These are phyloP conservation scores for Lactarius sp. DNA, from an alignment of 768 basidiomycete species.

Conservation along the genomic window DNA sequence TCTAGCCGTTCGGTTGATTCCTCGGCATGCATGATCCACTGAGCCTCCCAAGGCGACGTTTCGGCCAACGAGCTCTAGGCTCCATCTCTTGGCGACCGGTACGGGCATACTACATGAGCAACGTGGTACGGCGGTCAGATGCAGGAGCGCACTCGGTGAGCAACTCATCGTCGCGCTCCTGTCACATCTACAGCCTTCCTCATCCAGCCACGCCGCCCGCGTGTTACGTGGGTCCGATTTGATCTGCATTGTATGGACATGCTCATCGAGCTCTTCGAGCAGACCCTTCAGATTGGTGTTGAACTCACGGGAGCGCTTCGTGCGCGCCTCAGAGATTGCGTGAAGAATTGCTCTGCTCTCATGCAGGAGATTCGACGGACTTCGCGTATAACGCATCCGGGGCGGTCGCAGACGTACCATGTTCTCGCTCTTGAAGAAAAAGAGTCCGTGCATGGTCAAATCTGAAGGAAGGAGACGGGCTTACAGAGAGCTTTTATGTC, in stretches of 20 bases:
- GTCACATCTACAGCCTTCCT: slow-evolving; percentile 72
- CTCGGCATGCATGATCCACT: not conserved
- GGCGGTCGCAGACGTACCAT: slow-evolving; percentile 61
- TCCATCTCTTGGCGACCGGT: slow-evolving; percentile 76
- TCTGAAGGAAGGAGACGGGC: slow-evolving; percentile 21
- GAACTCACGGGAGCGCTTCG: slow-evolving; percentile 62
- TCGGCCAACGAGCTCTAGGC: slow-evolving; percentile 50
- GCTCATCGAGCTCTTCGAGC: slow-evolving; percentile 62
- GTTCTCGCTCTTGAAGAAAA: slow-evolving; percentile 65
- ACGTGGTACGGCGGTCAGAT: not conserved
- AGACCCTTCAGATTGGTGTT: slow-evolving; percentile 56
- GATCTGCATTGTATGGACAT: slow-evolving; percentile 58
- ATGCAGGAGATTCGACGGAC: slow-evolving; percentile 71
- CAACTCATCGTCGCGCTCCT: slow-evolving; percentile 75
- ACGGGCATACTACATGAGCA: slow-evolving; percentile 62
- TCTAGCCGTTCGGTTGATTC: slow-evolving; percentile 12
- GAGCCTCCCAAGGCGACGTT: slow-evolving; percentile 27
- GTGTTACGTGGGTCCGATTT: slow-evolving; percentile 67
- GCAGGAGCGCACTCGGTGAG: slow-evolving; percentile 59
- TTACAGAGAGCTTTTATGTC: slow-evolving; percentile 37
- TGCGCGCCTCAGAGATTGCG: slow-evolving; percentile 63
- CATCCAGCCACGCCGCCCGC: slow-evolving; percentile 66
- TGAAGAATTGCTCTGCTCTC: slow-evolving; percentile 87
- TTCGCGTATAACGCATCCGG: slow-evolving; percentile 79
- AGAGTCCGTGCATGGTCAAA: not conserved